phyloP scores from a whole-genome alignment of 2,329 filamentous ascomycete species.

The Colletotrichum costaricense region DNA sequence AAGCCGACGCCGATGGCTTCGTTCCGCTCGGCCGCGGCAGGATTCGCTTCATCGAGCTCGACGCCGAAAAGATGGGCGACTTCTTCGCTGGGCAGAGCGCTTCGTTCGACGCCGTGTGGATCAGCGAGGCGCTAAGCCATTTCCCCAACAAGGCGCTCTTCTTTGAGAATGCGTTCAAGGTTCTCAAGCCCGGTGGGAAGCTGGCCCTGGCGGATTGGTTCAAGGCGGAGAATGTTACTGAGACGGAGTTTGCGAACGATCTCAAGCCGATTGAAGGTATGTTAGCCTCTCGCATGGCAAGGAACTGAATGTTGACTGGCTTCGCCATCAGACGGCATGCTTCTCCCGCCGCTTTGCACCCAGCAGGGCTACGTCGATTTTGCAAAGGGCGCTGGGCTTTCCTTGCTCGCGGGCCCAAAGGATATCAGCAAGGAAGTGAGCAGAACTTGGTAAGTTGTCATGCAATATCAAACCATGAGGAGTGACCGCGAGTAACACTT shows the following conservation, averaged over 20 bases:
- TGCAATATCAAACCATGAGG: background rate
- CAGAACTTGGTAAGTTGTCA: constrained; percentile 64
- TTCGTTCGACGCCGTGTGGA: constrained; percentile 69
- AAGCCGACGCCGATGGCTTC: constrained; percentile 47
- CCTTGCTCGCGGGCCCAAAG: constrained; percentile 57
- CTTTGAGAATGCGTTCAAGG: constrained; percentile 61
- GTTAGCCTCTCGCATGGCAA: background rate
- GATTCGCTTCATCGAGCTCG: constrained; percentile 67
- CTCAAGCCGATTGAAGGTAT: constrained; percentile 70
- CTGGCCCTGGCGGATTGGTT: constrained; percentile 73
- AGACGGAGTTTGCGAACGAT: constrained; percentile 59
- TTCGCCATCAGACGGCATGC: constrained; percentile 62
- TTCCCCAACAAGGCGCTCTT: constrained; percentile 69
- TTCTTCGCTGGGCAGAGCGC: constrained; percentile 54
- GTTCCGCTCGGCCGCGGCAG: constrained; percentile 54
- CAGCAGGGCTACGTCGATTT: constrained; percentile 63
- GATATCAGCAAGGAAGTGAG: constrained; percentile 69
- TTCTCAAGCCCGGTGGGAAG: constrained; percentile 62
- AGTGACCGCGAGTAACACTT: background rate
- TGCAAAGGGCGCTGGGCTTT: constrained; percentile 60
- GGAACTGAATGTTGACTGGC: background rate
- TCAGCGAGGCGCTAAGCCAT: constrained; percentile 71
- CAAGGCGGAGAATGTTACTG: constrained; percentile 59
- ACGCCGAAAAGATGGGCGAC: constrained; percentile 70
- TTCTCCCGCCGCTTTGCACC: constrained; percentile 67